These are phyloP conservation scores for Rhizopogon rudus DNA, from an alignment of 768 basidiomycete genomes.

Conservation along the genomic window DNA sequence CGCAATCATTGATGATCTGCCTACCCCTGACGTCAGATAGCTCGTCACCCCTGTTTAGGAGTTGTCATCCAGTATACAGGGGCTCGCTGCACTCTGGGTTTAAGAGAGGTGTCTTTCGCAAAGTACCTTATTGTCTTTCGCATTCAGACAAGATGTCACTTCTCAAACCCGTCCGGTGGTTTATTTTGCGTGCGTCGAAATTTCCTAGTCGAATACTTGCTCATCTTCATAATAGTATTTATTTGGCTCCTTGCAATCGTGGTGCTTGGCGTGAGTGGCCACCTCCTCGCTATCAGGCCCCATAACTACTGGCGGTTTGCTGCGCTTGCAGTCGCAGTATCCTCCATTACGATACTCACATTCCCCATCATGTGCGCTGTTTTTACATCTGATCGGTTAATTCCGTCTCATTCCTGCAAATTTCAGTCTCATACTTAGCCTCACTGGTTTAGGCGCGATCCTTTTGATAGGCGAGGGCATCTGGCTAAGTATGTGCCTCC, in stretches of 20 bases:
- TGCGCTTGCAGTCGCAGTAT: conserved; percentile 25
- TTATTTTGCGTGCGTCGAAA: background rate
- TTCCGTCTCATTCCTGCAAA: background rate
- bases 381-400: background rate
- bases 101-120: background rate
- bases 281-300: conserved; percentile 16
- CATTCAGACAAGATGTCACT: background rate
- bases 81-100: background rate
- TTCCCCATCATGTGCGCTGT: conserved; percentile 21
- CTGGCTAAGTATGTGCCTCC: conserved; percentile 29
- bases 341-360: conserved; percentile 22
- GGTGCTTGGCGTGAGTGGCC: conserved; percentile 24
- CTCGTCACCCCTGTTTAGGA: background rate
- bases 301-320: conserved; percentile 19
- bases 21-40: background rate
- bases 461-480: conserved; percentile 30
- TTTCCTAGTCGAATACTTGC: background rate
- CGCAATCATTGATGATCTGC: background rate
- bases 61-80: background rate
- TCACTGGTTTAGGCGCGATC: conserved; percentile 30
- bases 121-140: background rate
- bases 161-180: background rate
- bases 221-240: conserved; percentile 6
- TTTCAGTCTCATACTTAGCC: conserved; percentile 18
- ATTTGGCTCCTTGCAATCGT: conserved; percentile 23